Percentiles rank a stretch among this genome's conserved stretches.
Evolutionary conservation across 208 protist species (phyloP).

Genomic region (Leptomonas seymouri): DNA sequence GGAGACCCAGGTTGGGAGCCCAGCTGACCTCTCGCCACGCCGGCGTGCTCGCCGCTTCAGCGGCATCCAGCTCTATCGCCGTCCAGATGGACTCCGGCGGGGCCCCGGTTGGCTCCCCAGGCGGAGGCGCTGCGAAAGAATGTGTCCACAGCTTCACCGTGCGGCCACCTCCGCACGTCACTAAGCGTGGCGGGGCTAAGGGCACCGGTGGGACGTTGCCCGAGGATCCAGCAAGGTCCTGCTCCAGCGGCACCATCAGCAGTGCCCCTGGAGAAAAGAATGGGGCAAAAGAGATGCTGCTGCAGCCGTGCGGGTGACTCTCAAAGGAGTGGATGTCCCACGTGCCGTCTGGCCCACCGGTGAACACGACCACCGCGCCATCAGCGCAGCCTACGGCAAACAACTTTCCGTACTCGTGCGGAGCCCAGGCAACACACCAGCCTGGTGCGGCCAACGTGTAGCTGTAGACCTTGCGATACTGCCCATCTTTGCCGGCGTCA

Average conservation of each 20-base stretch:
- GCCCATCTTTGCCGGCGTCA: constrained; percentile 41
- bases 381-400: constrained; percentile 82
- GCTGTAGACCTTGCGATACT: constrained; percentile 69
- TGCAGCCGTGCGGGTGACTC: constrained; percentile 54
- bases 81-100: constrained; percentile 47
- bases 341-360: constrained; percentile 43
- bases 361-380: constrained; percentile 69
- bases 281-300: constrained; percentile 64
- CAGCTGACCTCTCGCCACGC: constrained; percentile 77
- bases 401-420: constrained; percentile 77
- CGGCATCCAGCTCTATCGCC: constrained; percentile 45
- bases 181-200: constrained; percentile 68
- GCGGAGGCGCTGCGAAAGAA: constrained; percentile 25
- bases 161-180: constrained; percentile 67
- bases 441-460: constrained; percentile 42
- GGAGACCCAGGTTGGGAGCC: constrained; percentile 77
- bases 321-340: constrained; percentile 73
- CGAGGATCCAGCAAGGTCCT: constrained; percentile 26
- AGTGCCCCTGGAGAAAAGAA: constrained; percentile 71
- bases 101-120: constrained; percentile 11
- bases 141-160: constrained; percentile 71
- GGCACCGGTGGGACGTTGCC: constrained; percentile 37
- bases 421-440: constrained; percentile 78
- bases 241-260: constrained; percentile 66
- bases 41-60: constrained; percentile 17